Evolutionary conservation across 2,329 filamentous ascomycete genomes (phyloP), one percentile per base, ranked within the genome.

Genomic region (Pseudogymnoascus sp.): DNA sequence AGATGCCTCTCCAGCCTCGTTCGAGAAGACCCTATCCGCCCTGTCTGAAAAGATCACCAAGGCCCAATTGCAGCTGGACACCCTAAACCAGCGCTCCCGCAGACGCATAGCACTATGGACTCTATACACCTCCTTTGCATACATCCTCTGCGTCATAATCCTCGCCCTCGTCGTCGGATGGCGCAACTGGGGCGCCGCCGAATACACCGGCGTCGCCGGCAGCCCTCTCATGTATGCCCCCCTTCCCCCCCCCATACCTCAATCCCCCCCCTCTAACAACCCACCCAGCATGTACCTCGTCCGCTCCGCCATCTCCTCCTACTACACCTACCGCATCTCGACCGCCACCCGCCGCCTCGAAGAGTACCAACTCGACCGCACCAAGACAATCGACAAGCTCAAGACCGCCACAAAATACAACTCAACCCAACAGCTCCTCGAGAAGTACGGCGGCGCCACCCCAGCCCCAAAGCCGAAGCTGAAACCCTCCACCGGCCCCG

Each of bases 321-420:
- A 90, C 76, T 99, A 91, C 78, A 89, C 88, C 70, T 96, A 90
- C 74, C 90, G 92, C 66, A 88, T 95, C 71, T 84, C 88, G 21
- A 85, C 81, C 14, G 82, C 90, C 10, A 85, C 89, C 69, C 76
- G 81, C 41, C 83, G 88, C 43, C 81, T 98, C 31, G 89, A 93
- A 70, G 84, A 84, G 19, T 83, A 93, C 37, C 86, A 93, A 71
- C 85, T 86, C 63, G 90, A 97, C 75, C 87, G 93, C 63, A 86
- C 90, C 65, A 86, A 86, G 70, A 96, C 93, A 1, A 98, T 99
- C 68, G 89, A 96, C 74, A 93, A 93, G 77, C 85, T 99, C 67
- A 99, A 99, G 77, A 87, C 89, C 65, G 93, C 93, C 25, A 99
- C 95, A 36, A 96, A 90, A 75, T 99, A 97, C 78, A 91, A 98